Conservation (phyloP, 768 basidiomycete species). For the Boletus bicolor region DNA sequence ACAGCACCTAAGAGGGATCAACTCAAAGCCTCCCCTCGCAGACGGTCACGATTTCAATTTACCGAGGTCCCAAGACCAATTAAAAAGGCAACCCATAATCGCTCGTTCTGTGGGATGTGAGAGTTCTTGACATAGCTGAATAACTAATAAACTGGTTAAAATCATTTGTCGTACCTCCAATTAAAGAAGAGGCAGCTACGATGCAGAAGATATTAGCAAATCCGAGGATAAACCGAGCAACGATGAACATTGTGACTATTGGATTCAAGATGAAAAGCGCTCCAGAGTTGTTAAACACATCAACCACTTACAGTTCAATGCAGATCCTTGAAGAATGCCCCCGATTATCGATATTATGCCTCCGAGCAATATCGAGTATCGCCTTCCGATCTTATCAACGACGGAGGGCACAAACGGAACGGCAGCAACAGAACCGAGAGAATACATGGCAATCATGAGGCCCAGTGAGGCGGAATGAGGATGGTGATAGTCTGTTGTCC, state of each 20-base stretch:
- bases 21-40: not conserved
- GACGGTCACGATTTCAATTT: not conserved
- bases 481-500: conserved; percentile 44
- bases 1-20: conserved; percentile 8
- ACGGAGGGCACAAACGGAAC: conserved; percentile 37
- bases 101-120: conserved; percentile 16
- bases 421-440: conserved; percentile 51
- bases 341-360: conserved; percentile 4
- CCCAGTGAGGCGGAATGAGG: conserved; percentile 54
- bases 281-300: no score
- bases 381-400: conserved; percentile 8
- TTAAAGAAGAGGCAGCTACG: conserved; percentile 2
- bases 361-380: conserved; percentile 11
- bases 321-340: conserved; percentile 8
- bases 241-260: conserved; percentile 5
- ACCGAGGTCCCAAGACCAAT: not conserved
- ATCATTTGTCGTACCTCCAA: not conserved
- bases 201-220: not conserved
- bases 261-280: not conserved
- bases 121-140: not conserved
- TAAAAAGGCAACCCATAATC: not conserved
- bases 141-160: not conserved
- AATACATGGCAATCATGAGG: conserved; percentile 56
- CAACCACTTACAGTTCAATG: conserved; percentile 8
- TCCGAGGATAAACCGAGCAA: conserved; percentile 4